Conservation (phyloP, 257 asterid species). For the Rubia yunnanensis region DNA sequence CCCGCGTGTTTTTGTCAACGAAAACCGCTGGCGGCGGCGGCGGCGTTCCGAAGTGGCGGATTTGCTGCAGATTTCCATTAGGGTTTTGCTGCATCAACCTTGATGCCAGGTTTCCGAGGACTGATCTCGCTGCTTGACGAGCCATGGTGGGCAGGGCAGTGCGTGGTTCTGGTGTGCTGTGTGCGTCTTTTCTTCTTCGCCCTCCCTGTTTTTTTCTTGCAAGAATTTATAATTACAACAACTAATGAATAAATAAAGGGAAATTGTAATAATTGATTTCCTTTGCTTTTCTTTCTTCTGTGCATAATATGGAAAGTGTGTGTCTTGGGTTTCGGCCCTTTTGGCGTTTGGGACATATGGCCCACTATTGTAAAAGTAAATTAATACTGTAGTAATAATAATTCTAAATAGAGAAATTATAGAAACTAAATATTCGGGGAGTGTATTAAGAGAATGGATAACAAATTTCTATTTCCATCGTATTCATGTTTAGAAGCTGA, state of each 20-base stretch:
- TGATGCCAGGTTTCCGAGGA: conserved; percentile 47
- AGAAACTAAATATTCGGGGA: not conserved
- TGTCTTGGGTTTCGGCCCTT: not conserved
- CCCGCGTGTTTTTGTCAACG: conserved; percentile 91
- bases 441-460: no score
- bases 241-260: not conserved
- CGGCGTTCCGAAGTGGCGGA: conserved; percentile 66
- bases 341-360: not conserved
- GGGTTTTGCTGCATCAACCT: conserved; percentile 34
- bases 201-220: not conserved
- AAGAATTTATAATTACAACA: not conserved
- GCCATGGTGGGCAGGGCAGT: conserved; percentile 26
- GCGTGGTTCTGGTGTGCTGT: not conserved
- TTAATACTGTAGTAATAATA: no score
- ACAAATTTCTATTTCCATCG: not conserved
- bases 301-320: not conserved
- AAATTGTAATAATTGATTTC: not conserved
- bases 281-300: not conserved
- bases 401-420: not conserved
- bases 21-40: conserved; percentile 80
- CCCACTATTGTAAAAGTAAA: not conserved
- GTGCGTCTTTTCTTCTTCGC: not conserved
- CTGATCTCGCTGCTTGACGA: conserved; percentile 52
- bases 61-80: conserved; percentile 30
- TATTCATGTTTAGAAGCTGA: not conserved